These are phyloP conservation scores for Murraya koenigii DNA, from an alignment of 345 rosid species.

Conservation along the genomic window DNA sequence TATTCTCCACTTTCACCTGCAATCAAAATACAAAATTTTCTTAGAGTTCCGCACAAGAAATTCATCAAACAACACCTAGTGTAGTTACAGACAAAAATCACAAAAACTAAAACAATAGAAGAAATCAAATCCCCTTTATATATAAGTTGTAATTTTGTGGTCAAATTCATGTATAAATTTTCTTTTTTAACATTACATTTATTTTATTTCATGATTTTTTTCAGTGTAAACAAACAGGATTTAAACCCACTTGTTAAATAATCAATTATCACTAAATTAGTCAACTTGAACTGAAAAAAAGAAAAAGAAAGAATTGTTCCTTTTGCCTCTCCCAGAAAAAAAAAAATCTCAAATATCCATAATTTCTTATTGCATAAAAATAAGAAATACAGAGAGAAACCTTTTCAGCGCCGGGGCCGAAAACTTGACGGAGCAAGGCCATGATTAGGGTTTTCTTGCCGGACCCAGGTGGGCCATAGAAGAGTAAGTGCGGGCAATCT, in stretches of 20 bases:
- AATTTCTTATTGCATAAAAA: neutral
- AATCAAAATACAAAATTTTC: constrained; percentile 21
- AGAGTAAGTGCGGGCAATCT: constrained; percentile 94
- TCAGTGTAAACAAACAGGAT: neutral
- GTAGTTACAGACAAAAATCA: neutral
- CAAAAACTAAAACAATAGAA: neutral
- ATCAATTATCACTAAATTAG: neutral
- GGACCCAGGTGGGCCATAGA: constrained; percentile 94
- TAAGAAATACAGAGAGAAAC: constrained; percentile 20
- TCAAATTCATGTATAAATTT: too few relatives aligned
- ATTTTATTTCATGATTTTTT: neutral
- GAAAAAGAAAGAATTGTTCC: too few relatives aligned
- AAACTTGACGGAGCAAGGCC: constrained; percentile 83
- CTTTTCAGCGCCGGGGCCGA: constrained; percentile 88
- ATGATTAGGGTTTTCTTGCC: constrained; percentile 99
- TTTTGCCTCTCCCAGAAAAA: neutral
- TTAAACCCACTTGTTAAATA: neutral
- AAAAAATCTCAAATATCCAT: neutral
- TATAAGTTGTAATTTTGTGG: too few relatives aligned
- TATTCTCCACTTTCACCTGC: constrained; percentile 98
- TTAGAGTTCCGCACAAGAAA: neutral
- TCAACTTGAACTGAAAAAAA: neutral
- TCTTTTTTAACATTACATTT: neutral
- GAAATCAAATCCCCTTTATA: neutral
- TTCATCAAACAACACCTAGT: neutral